Evolutionary conservation across 2,329 filamentous ascomycete species (phyloP).

Genomic region (Zasmidium angulare): DNA sequence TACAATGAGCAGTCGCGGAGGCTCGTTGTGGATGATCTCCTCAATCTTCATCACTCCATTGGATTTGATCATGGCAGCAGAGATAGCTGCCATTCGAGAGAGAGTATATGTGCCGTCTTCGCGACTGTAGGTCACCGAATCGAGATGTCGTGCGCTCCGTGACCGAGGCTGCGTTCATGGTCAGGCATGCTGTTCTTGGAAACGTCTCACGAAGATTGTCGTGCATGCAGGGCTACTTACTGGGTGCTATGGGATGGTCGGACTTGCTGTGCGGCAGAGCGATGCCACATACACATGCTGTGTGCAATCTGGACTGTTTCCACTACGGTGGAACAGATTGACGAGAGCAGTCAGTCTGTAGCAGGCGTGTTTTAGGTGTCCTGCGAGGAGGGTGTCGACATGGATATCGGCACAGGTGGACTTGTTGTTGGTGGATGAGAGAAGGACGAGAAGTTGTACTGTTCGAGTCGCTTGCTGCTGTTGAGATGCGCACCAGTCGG

Average conservation of each 20-base stretch:
- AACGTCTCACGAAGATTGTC: constrained; percentile 2
- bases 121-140: constrained; percentile 31
- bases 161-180: constrained; percentile 20
- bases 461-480: constrained; percentile 3
- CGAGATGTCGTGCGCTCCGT: constrained; percentile 35
- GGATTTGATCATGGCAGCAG: constrained; percentile 23
- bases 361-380: constrained; percentile 11
- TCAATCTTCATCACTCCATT: constrained; percentile 34
- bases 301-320: constrained; percentile 15
- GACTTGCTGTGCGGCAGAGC: constrained; percentile 25
- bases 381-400: constrained; percentile 12
- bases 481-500: constrained; percentile 6
- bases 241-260: constrained; percentile 30
- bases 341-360: neutral
- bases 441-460: constrained; percentile 6
- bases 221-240: constrained; percentile 16
- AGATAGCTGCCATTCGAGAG: constrained; percentile 15
- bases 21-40: constrained; percentile 33
- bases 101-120: constrained; percentile 11
- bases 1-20: constrained; percentile 54
- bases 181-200: neutral
- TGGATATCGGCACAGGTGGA: constrained; percentile 9
- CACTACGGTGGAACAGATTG: constrained; percentile 20
- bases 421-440: constrained; percentile 13
- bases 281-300: constrained; percentile 31